Percentiles rank a stretch among this genome's conserved stretches.
Evolutionary conservation across 2,329 filamentous ascomycete genomes (phyloP).

Genomic region (Chaetomiaceae sp.): DNA sequence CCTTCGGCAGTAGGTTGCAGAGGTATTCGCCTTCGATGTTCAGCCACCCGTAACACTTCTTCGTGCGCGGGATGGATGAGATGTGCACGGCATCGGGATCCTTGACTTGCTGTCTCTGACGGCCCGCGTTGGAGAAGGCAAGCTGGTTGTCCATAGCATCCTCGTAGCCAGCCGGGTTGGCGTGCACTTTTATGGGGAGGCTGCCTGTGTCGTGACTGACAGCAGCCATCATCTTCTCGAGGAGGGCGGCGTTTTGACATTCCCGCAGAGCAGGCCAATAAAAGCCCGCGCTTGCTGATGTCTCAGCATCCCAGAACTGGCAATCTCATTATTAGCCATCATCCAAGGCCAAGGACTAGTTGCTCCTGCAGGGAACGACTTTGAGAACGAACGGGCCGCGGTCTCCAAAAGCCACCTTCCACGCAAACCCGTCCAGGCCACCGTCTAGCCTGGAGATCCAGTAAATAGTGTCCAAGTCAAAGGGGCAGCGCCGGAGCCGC

Average conservation of each 20-base stretch:
- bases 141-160: slow-evolving; percentile 6
- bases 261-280: slow-evolving; percentile 1
- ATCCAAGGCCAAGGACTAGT: neutral
- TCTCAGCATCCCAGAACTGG: slow-evolving; percentile 2
- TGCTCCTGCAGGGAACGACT: neutral
- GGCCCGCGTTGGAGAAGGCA: slow-evolving; percentile 3
- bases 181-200: neutral
- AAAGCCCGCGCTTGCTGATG: neutral
- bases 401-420: neutral
- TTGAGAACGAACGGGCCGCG: neutral
- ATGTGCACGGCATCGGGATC: neutral
- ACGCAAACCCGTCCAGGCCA: neutral
- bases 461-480: neutral
- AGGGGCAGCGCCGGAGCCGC: neutral
- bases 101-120: neutral
- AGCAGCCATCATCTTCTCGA: neutral
- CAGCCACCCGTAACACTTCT: slow-evolving; percentile 6
- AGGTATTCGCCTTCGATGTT: slow-evolving; percentile 2
- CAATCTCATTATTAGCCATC: neutral
- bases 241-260: neutral
- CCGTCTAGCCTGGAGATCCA: neutral
- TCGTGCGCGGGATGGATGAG: slow-evolving; percentile 2
- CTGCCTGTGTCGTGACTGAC: neutral
- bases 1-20: neutral
- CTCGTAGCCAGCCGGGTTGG: neutral